Evolutionary conservation across 164 flowering plant species (phyloP).

Genomic region (Chloranthus sessilifolius): DNA sequence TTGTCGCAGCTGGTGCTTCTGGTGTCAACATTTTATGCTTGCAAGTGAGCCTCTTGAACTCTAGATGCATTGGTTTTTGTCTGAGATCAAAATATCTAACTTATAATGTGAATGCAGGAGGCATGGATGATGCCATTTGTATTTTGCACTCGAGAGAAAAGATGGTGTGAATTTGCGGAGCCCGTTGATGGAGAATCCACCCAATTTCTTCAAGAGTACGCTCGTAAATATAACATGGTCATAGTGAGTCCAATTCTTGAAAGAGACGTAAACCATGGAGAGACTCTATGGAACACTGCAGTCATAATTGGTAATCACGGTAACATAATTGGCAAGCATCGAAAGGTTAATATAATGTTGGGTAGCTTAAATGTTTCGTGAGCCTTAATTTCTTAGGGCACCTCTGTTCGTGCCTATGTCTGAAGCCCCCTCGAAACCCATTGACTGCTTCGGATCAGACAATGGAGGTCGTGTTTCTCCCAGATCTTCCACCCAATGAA

Average conservation of each 20-base stretch:
- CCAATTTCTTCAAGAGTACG: slow-evolving; percentile 63
- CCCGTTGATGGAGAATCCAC: slow-evolving; percentile 90
- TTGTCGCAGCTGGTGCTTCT: slow-evolving; percentile 88
- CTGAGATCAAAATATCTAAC: not conserved
- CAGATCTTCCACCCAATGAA: too few relatives aligned
- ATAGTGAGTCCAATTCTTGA: slow-evolving; percentile 89
- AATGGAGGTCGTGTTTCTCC: too few relatives aligned
- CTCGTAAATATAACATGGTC: slow-evolving; percentile 83
- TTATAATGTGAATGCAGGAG: slow-evolving; percentile 43
- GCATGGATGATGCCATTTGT: slow-evolving; percentile 99
- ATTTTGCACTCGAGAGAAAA: slow-evolving; percentile 95
- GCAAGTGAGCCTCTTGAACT: slow-evolving; percentile 79
- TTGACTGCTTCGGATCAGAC: too few relatives aligned
- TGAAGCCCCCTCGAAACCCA: too few relatives aligned
- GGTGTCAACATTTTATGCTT: slow-evolving; percentile 91
- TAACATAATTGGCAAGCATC: slow-evolving; percentile 94
- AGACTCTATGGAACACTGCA: slow-evolving; percentile 93
- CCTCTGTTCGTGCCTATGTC: too few relatives aligned
- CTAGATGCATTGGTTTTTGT: not conserved
- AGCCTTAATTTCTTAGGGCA: not conserved
- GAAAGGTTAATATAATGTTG: slow-evolving; percentile 55
- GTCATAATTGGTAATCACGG: slow-evolving; percentile 90
- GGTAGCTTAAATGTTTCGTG: not conserved
- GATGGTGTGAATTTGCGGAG: slow-evolving; percentile 99
- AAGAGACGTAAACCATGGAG: slow-evolving; percentile 90